Base-by-base conservation (phyloP, 2,329 filamentous ascomycete species). In the Tolypocladium sp. region DNA sequence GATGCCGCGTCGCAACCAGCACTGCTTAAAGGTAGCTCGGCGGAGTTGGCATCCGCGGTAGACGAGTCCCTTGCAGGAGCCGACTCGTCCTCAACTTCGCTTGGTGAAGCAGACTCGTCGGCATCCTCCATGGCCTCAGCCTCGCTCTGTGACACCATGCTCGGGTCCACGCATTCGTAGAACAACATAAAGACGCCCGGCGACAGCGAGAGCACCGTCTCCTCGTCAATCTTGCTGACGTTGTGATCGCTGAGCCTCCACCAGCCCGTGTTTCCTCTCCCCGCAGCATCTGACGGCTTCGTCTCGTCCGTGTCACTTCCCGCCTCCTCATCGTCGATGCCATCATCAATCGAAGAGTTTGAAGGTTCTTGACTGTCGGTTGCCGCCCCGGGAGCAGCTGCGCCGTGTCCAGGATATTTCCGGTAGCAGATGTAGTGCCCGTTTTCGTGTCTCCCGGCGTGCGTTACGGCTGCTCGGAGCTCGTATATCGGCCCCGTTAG, bases 361-460 rank as follows among this genome's bases (percentile, higher is more conserved):
- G 37, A 27, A 6, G 41, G 10, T 20, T 57, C 22, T 13, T 38
- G 0, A 20, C 56, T 49, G 15, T 25, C 52, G 4, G 37, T 3
- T 37, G 30, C 30, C 30, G 20, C 44, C 12, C 58, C 53, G 0
- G 38, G 46, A 4, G 51, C 56, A 10, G 63, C 60, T 7, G 60
- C 57, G 17, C 46, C 65, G 38, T 63, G 60, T 12, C 69, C 68
- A 20, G 83, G 79, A 67, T 91, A 87, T 67, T 88, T 90, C 57
- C 91, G 83, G 72, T 94, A 96, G 70, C 91, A 96, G 44, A 97
- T 86, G 66, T 99, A 97, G 74, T 99, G 94, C 0, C 94, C 94
- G 66, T 96, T 96, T 62, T 97, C 92, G 71, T 97, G 94, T 38
- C 89, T 82, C 4, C 94, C 94, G 62, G 89, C 90, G 70, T 97